A percentile compares a stretch with the other conserved stretches of the same genome.
Evolutionary conservation across 2,329 filamentous ascomycete genomes (phyloP).

Genomic region (Exophiala alcalophila): DNA sequence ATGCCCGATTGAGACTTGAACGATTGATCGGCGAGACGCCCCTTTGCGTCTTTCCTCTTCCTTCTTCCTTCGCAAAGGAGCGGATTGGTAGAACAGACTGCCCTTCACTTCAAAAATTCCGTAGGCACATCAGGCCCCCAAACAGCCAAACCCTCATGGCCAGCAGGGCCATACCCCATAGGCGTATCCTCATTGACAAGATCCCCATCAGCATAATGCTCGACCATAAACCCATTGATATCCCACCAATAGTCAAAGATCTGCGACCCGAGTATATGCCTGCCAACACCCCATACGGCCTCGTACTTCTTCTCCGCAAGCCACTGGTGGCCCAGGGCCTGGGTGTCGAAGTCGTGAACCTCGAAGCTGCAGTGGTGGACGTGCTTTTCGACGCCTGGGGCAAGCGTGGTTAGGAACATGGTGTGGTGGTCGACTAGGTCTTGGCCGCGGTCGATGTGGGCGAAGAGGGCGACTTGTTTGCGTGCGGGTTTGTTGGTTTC

Average conservation of each 20-base stretch:
- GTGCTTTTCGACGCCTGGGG: conserved; percentile 40
- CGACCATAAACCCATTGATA: conserved; percentile 56
- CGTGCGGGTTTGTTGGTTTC: conserved; percentile 16
- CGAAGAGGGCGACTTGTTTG: conserved; percentile 44
- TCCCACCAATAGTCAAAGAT: conserved; percentile 62
- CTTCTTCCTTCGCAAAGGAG: too few relatives aligned
- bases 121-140: conserved; percentile 39
- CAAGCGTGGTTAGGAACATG: conserved; percentile 46
- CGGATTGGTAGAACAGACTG: too few relatives aligned
- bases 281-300: conserved; percentile 67
- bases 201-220: conserved; percentile 71
- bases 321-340: conserved; percentile 69
- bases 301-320: conserved; percentile 60
- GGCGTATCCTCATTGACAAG: conserved; percentile 34
- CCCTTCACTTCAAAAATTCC: conserved; percentile 36
- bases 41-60: not conserved
- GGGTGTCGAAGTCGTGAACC: conserved; percentile 69
- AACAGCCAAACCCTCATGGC: conserved; percentile 36
- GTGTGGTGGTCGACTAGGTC: conserved; percentile 52
- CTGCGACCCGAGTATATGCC: conserved; percentile 68
- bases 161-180: conserved; percentile 35
- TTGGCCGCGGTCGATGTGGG: conserved; percentile 50
- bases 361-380: conserved; percentile 70
- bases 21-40: too few relatives aligned
- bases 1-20: too few relatives aligned